Conservation (phyloP, 2,329 filamentous ascomycete species). For the Calonectria hawksworthii region DNA sequence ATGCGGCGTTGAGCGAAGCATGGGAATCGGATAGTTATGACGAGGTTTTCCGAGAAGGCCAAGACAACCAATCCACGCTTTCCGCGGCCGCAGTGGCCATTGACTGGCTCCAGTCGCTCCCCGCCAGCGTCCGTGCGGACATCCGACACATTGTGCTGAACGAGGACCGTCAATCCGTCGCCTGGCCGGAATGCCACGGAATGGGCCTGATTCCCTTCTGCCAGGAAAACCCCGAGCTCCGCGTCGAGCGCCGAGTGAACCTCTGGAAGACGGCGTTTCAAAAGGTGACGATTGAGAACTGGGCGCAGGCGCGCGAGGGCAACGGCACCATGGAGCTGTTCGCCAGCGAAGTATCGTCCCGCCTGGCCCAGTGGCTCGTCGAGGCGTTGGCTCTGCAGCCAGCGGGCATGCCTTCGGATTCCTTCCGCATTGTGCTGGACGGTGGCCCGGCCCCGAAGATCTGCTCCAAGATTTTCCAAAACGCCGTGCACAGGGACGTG, state of each 20-base stretch:
- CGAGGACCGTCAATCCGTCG: background rate
- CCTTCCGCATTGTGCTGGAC: background rate
- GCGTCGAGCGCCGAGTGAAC: background rate
- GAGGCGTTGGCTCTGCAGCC: background rate
- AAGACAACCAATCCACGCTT: background rate
- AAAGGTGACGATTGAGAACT: background rate
- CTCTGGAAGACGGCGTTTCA: slow-evolving; percentile 5
- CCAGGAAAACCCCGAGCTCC: background rate
- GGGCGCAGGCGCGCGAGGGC: background rate
- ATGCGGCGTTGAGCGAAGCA: background rate
- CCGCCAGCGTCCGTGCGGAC: background rate
- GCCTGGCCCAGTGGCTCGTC: background rate
- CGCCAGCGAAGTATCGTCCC: background rate
- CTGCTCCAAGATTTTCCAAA: background rate
- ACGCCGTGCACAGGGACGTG: background rate
- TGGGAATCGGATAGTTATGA: background rate
- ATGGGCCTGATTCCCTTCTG: slow-evolving; percentile 7
- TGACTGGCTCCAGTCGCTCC: background rate
- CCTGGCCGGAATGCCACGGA: slow-evolving; percentile 5
- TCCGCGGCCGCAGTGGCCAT: background rate
- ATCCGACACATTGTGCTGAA: background rate
- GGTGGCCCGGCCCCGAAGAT: background rate
- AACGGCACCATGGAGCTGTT: background rate
- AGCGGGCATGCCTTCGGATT: background rate
- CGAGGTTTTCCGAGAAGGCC: background rate